phyloP scores from a whole-genome alignment of 2,329 filamentous ascomycete species.

The Colletotrichum brevisporum region DNA sequence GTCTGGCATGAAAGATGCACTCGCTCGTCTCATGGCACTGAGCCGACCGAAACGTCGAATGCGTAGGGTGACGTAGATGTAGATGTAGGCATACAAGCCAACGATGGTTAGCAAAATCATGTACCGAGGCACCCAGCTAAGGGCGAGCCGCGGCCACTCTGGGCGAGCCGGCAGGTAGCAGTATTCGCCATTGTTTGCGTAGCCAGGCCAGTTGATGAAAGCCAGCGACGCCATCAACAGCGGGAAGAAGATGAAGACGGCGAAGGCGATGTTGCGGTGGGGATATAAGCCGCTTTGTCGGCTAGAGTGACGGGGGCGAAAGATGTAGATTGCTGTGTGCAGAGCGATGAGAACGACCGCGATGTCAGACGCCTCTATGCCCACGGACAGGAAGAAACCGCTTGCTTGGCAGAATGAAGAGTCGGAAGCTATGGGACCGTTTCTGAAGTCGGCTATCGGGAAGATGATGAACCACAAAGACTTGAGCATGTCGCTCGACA shows the following conservation, averaged over 20 bases:
- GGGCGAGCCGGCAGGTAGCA: conserved; percentile 79
- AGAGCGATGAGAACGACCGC: conserved; percentile 80
- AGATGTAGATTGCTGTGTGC: conserved; percentile 80
- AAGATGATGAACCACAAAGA: conserved; percentile 78
- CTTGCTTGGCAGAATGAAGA: conserved; percentile 76
- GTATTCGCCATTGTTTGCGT: conserved; percentile 74
- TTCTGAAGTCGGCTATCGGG: conserved; percentile 69
- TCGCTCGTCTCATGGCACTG: conserved; percentile 29
- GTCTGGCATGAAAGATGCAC: conserved; percentile 26
- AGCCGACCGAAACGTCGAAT: conserved; percentile 56
- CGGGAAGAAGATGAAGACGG: conserved; percentile 70
- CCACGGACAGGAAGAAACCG: conserved; percentile 76
- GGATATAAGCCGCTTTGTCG: conserved; percentile 77
- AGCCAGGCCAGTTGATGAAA: conserved; percentile 72
- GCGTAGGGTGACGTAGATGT: conserved; percentile 71
- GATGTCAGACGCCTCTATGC: conserved; percentile 80
- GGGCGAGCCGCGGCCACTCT: conserved; percentile 76
- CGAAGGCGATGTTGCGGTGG: conserved; percentile 73
- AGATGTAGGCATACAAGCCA: conserved; percentile 77
- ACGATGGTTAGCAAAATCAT: conserved; percentile 76
- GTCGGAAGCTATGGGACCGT: conserved; percentile 63
- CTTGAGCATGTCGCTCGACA: conserved; percentile 80
- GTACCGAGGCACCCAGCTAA: conserved; percentile 83
- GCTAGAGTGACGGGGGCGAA: conserved; percentile 64
- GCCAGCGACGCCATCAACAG: conserved; percentile 72